Base-by-base conservation (phyloP, 2,329 filamentous ascomycete species). In the Talaromyces marneffei region DNA sequence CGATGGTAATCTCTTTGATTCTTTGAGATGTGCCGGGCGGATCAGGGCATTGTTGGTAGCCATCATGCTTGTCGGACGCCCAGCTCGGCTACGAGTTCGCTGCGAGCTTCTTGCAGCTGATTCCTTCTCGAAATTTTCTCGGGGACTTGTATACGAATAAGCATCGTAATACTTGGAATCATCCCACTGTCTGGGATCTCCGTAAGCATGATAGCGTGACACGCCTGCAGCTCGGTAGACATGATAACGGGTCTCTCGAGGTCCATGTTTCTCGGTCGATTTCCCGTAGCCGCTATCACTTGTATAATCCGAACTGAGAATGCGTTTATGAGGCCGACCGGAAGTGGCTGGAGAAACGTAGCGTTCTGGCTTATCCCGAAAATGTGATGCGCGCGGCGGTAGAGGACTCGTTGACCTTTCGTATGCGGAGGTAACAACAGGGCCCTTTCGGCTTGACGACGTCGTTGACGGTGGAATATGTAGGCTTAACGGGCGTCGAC, bases 91-190 rank as follows among this genome's bases (percentile, higher is more conserved):
- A 33, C 64, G 63, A 16, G 64, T 64, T 12, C 69, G 64, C 25
- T 67, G 68, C 53, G 70, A 68, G 60, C 71, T 75, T 44, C 75
- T 62, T 39, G 73, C 73, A 10, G 72, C 71, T n/a, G 73, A 76
- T 55, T 80, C 79, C 44, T 76, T 72, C 29, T 79, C 74, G 62
- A 79, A 79, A 59, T 79, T 77, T 59, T 80, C 78, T 39, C 74
- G 73, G 2, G 78, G 73, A 6, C 74, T 78, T 14, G 79, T 81
- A 63, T 80, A 80, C 12, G 78, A 79, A 64, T 78, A 80, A 6
- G 75, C 74, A 66, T 77, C 72, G 50, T 74, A 72, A 18, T 75
- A 68, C 55, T 77, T 75, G 63, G 78, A 74, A 52, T 77, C 74
- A 25, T 75, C 71, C 39, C 70, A 69, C 60, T 74, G 71, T 52